Conservation (phyloP, 371 early-diverging fungal species). For the Quaeritorhiza haematococci region DNA sequence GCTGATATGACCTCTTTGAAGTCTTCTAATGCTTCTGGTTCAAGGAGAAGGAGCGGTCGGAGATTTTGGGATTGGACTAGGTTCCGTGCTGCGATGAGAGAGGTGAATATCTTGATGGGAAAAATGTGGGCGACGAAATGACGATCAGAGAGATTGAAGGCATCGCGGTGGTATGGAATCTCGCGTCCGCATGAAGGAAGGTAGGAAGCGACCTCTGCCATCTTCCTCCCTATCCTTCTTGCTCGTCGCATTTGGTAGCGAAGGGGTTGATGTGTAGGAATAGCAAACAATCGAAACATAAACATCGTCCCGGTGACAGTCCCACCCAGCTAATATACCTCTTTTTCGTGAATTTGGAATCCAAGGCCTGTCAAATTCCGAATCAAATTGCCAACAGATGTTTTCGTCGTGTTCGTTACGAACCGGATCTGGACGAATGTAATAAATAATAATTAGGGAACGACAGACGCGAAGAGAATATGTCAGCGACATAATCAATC, state of each 20-base stretch:
- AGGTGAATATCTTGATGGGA: slow-evolving; percentile 80
- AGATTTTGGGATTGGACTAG: slow-evolving; percentile 33
- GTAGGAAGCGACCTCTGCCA: too few species aligned
- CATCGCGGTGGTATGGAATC: too few species aligned
- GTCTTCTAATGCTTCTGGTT: slow-evolving; percentile 65
- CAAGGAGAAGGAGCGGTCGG: slow-evolving; percentile 67
- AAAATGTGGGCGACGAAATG: too few species aligned
- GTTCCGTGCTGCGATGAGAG: slow-evolving; percentile 67
- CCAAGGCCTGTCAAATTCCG: slow-evolving; percentile 55
- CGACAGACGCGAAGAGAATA: slow-evolving; percentile 4
- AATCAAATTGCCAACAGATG: slow-evolving; percentile 51
- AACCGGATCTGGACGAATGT: slow-evolving; percentile 38
- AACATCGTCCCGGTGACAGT: too few species aligned
- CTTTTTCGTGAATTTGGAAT: slow-evolving; percentile 57
- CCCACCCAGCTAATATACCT: too few species aligned
- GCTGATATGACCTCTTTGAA: slow-evolving; percentile 61
- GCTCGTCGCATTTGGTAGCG: too few species aligned
- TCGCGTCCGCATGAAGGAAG: too few species aligned
- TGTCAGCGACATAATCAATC: not conserved
- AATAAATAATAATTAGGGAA: not conserved
- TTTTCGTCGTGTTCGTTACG: slow-evolving; percentile 82
- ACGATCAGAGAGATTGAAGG: too few species aligned
- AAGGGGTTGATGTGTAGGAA: too few species aligned
- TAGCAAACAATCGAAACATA: too few species aligned
- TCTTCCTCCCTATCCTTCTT: too few species aligned